phyloP scores from a whole-genome alignment of 2,329 filamentous ascomycete genomes.

The Penicillium sp. region DNA sequence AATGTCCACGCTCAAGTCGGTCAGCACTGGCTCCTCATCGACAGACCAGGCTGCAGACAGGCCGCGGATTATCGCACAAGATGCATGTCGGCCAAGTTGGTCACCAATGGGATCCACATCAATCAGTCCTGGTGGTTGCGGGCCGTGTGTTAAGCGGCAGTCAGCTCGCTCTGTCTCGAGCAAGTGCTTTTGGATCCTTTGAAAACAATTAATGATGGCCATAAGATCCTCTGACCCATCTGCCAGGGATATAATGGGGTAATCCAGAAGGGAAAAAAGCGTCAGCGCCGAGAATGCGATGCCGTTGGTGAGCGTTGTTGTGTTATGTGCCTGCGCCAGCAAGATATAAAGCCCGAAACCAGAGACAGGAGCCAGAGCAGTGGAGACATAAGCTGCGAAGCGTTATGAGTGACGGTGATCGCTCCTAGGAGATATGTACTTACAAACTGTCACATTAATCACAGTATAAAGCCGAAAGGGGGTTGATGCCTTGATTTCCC shows the following conservation, averaged over 20 bases:
- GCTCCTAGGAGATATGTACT: background rate
- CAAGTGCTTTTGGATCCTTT: slow-evolving; percentile 21
- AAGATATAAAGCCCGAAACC: slow-evolving; percentile 19
- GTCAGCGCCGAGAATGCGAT: slow-evolving; percentile 22
- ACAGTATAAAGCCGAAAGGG: slow-evolving; percentile 13
- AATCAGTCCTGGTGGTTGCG: slow-evolving; percentile 1
- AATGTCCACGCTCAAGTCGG: slow-evolving; percentile 15
- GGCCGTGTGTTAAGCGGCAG: slow-evolving; percentile 4
- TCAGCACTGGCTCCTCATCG: slow-evolving; percentile 12
- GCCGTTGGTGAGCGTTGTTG: slow-evolving; percentile 16
- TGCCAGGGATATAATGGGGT: slow-evolving; percentile 15
- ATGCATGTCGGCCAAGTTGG: background rate
- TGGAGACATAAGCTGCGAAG: slow-evolving; percentile 18
- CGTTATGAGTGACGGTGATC: background rate
- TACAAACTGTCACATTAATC: slow-evolving; percentile 15
- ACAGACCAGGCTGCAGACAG: slow-evolving; percentile 16
- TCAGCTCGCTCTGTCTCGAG: slow-evolving; percentile 14
- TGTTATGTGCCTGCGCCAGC: slow-evolving; percentile 10
- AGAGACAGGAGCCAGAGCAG: slow-evolving; percentile 14
- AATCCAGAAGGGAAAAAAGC: slow-evolving; percentile 19
- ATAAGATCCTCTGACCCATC: slow-evolving; percentile 17
- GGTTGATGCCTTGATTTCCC: slow-evolving; percentile 17
- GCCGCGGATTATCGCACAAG: slow-evolving; percentile 6
- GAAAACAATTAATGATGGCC: slow-evolving; percentile 20
- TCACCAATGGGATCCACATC: slow-evolving; percentile 1